Conservation (phyloP, 2,329 filamentous ascomycete genomes). For the Diplodia seriata region DNA sequence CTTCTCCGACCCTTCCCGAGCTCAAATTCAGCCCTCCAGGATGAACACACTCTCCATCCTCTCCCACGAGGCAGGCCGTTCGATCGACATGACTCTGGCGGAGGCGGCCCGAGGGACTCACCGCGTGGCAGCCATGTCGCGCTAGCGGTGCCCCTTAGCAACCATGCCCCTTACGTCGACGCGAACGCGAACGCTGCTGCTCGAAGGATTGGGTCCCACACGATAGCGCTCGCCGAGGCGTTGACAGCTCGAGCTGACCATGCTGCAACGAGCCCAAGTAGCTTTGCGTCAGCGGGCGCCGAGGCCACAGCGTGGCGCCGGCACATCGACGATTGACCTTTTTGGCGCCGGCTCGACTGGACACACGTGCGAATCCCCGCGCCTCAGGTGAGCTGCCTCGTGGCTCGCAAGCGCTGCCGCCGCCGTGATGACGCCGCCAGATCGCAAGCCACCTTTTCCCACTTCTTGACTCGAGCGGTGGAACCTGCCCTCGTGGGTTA, state of each 20-base stretch:
- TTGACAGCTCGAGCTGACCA: neutral
- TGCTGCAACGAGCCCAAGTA: neutral
- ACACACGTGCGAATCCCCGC: neutral
- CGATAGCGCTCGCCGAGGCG: neutral
- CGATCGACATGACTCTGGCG: conserved; percentile 4
- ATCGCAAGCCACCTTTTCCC: neutral
- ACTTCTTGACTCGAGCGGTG: neutral
- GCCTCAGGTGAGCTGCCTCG: conserved; percentile 5
- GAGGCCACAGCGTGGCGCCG: neutral
- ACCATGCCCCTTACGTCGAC: neutral
- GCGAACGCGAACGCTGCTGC: neutral
- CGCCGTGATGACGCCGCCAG: neutral
- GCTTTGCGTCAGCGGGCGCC: neutral
- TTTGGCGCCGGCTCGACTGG: neutral
- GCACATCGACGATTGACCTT: neutral
- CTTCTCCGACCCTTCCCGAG: neutral
- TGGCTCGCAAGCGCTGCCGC: neutral
- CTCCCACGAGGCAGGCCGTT: neutral
- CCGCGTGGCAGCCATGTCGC: conserved; percentile 5
- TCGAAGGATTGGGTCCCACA: neutral
- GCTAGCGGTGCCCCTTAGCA: neutral
- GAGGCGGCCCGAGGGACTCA: conserved; percentile 10
- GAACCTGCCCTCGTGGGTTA: neutral
- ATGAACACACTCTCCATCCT: neutral
- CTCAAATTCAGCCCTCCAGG: neutral